Evolutionary conservation across 2,329 filamentous ascomycete genomes (phyloP).

Genomic region (Fusarium heterosporum): DNA sequence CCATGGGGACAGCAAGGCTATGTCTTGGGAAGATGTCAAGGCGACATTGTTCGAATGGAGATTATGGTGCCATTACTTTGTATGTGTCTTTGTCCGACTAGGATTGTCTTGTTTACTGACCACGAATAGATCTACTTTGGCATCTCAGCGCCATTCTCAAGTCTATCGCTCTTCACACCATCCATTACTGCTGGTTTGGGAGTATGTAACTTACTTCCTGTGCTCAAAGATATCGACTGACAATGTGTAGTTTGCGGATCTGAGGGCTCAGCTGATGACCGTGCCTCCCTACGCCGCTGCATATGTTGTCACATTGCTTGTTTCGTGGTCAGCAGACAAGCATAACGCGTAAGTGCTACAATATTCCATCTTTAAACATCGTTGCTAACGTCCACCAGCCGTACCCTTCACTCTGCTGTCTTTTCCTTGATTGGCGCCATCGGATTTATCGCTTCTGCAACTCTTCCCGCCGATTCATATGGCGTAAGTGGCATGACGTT

Average conservation of each 20-base stretch:
- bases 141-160: slow-evolving; percentile 65
- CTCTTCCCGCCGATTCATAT: slow-evolving; percentile 69
- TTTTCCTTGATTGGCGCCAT: slow-evolving; percentile 59
- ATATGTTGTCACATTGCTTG: slow-evolving; percentile 55
- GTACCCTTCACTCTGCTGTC: slow-evolving; percentile 56
- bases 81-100: neutral
- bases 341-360: slow-evolving; percentile 57
- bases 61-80: slow-evolving; percentile 73
- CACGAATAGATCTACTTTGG: slow-evolving; percentile 55
- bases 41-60: slow-evolving; percentile 72
- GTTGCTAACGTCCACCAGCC: slow-evolving; percentile 17
- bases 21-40: slow-evolving; percentile 74
- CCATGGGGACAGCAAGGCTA: slow-evolving; percentile 66
- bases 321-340: slow-evolving; percentile 69
- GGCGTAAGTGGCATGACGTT: neutral
- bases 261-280: slow-evolving; percentile 70
- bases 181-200: slow-evolving; percentile 65
- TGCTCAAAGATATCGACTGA: slow-evolving; percentile 14
- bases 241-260: slow-evolving; percentile 35
- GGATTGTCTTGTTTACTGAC: neutral
- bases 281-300: slow-evolving; percentile 71
- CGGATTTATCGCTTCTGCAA: slow-evolving; percentile 69
- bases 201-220: slow-evolving; percentile 16
- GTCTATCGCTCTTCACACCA: slow-evolving; percentile 68
- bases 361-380: rapidly evolving